Evolutionary conservation across 1,284 basidiomycete genomes (phyloP), one percentile per base, ranked within the genome.

Genomic region (Volvariella surrecta): DNA sequence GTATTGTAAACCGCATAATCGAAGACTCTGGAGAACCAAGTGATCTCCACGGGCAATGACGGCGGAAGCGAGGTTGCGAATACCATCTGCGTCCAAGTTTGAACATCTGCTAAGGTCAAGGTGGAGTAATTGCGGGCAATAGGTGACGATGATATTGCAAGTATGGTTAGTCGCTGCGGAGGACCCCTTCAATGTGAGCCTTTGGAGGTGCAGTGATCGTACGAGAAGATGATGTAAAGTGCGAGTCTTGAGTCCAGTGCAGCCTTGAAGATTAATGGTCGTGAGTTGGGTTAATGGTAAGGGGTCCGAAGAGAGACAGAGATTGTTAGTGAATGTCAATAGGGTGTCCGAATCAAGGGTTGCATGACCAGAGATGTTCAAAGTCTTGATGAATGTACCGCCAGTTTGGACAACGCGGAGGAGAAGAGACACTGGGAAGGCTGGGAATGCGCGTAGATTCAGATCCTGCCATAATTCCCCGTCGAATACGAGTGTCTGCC

Each of bases 381-480:
- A 59, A 6, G 58, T 58, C 46, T 64, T 71, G 41, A 89, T 69
- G 61, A 89, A 94, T 1, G 81, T 66, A 1, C 84, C 81, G 2
- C 79, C 76, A 8, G 58, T 55, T 39, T 68, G 55, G 31, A 75
- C 64, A 21, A 84, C 61, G 30, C 70, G 71, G 28, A 68, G 49
- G 21, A 89, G 53, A 35, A 79, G 61, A 21, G 59, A 56, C 31
- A 67, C 54, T 3, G 76, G 70, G n/a, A 83, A 55, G 41, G 68
- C 62, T 13, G 79, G 73, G 59, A 84, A 82, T 2, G 74, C 62
- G 6, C 61, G 70, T 31, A 88, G 66, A 56, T 86, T 71, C 31
- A 89, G 61, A 40, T 71, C 52, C 20, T 68, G 58, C 92, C 93
- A 96, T 13, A 95, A 71, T 57, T 92, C 86, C 6, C 92, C 92